Evolutionary conservation across 2,329 filamentous ascomycete species (phyloP).

Genomic region (Cadophora malorum): DNA sequence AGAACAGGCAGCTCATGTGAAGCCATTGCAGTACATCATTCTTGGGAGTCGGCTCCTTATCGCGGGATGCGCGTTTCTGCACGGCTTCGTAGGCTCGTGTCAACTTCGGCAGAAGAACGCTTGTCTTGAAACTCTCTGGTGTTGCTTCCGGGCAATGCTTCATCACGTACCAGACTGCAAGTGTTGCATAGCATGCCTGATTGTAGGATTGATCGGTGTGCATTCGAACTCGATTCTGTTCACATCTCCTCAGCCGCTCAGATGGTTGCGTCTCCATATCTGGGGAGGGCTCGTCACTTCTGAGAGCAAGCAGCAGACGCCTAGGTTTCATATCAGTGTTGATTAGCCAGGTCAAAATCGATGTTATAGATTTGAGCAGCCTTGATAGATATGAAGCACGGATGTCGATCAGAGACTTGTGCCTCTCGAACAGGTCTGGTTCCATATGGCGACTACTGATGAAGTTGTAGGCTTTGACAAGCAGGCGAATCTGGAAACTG

Average conservation of each 20-base stretch:
- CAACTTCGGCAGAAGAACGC: constrained; percentile 25
- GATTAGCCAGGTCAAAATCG: constrained; percentile 29
- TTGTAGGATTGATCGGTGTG: constrained; percentile 31
- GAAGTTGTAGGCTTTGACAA: constrained; percentile 31
- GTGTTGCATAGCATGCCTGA: constrained; percentile 34
- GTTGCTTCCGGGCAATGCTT: constrained; percentile 30
- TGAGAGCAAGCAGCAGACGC: constrained; percentile 27
- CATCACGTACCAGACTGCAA: constrained; percentile 35
- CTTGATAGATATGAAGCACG: constrained; percentile 24
- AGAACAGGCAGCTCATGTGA: constrained; percentile 30
- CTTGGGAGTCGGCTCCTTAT: constrained; percentile 35
- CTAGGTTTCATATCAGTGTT: constrained; percentile 30
- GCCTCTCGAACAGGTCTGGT: constrained; percentile 27
- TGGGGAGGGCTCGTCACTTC: constrained; percentile 6
- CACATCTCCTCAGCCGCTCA: constrained; percentile 26
- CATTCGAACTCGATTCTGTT: constrained; percentile 25
- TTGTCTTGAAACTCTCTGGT: constrained; percentile 21
- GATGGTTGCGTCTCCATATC: constrained; percentile 25
- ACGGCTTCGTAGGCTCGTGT: constrained; percentile 26
- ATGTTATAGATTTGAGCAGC: constrained; percentile 20
- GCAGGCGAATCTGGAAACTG: constrained; percentile 34
- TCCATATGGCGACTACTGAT: constrained; percentile 28
- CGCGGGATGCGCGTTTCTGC: constrained; percentile 26
- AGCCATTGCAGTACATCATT: constrained; percentile 34
- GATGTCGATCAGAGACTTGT: constrained; percentile 25